A percentile compares a stretch with the other conserved stretches of the same genome.
Conservation (phyloP, 202 grass and related monocot species). For the Musa balbisiana region DNA sequence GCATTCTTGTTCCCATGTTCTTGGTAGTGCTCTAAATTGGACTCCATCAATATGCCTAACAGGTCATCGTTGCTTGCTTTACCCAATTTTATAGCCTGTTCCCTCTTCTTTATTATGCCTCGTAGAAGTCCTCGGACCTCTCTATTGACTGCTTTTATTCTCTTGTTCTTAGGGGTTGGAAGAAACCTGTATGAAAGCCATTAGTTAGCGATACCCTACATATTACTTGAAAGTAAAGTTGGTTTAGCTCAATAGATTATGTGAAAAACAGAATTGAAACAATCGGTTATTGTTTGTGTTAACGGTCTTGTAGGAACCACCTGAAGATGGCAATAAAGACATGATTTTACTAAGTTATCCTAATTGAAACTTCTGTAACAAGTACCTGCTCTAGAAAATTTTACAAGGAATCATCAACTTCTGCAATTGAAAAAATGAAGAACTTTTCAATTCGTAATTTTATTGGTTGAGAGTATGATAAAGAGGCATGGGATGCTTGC, state of each 20-base stretch:
- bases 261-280: no score
- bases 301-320: neutral
- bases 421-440: no score
- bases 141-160: constrained; percentile 31
- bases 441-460: no score
- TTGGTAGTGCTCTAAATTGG: constrained; percentile 33
- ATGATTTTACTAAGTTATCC: no score
- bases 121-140: constrained; percentile 35
- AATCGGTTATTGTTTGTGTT: no score
- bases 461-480: no score
- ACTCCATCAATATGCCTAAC: constrained; percentile 52
- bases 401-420: no score
- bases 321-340: no score
- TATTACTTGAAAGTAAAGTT: neutral
- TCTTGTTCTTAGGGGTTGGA: constrained; percentile 30
- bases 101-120: constrained; percentile 48
- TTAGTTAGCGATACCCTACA: neutral
- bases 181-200: constrained; percentile 30
- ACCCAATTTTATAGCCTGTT: constrained; percentile 31
- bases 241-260: neutral
- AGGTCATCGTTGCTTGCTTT: constrained; percentile 36
- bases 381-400: no score
- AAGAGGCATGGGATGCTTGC: no score
- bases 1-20: constrained; percentile 29
- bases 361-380: no score